A percentile compares a stretch with the other conserved stretches of the same genome.
Evolutionary conservation across 2,329 filamentous ascomycete genomes (phyloP).

Genomic region (Colletotrichum tabaci): DNA sequence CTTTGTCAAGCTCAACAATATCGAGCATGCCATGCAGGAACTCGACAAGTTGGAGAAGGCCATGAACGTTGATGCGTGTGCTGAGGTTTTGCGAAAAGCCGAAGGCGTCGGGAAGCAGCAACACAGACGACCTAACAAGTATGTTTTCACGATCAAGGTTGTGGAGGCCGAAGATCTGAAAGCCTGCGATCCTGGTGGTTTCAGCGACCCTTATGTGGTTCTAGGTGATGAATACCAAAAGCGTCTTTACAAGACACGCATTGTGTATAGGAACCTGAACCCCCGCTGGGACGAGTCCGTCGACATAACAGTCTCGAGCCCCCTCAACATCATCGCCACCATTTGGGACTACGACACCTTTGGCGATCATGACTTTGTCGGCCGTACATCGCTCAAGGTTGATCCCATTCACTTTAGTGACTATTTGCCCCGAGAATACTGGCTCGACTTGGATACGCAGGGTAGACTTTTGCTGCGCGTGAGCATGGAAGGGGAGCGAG

Average conservation of each 20-base stretch:
- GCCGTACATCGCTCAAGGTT: constrained; percentile 96
- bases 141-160: constrained; percentile 98
- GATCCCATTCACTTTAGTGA: constrained; percentile 98
- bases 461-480: constrained; percentile 90
- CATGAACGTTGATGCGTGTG: constrained; percentile 93
- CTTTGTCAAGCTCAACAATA: constrained; percentile 97
- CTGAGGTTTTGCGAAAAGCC: constrained; percentile 82
- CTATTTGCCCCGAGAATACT: constrained; percentile 95
- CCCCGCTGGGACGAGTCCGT: constrained; percentile 98
- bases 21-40: constrained; percentile 94
- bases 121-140: constrained; percentile 81
- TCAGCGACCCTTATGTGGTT: constrained; percentile 97
- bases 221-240: constrained; percentile 98
- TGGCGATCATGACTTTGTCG: constrained; percentile 97
- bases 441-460: constrained; percentile 97
- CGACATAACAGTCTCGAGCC: constrained; percentile 92
- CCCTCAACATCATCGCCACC: constrained; percentile 95
- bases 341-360: constrained; percentile 99
- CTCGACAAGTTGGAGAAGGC: constrained; percentile 90
- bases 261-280: constrained; percentile 91
- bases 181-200: constrained; percentile 95
- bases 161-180: constrained; percentile 98
- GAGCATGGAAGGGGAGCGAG: constrained; percentile 98
- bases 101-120: constrained; percentile 78
- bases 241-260: constrained; percentile 92